These are phyloP conservation scores for Daldinia sp. DNA, from an alignment of 2,329 filamentous ascomycete genomes.

Conservation along the genomic window DNA sequence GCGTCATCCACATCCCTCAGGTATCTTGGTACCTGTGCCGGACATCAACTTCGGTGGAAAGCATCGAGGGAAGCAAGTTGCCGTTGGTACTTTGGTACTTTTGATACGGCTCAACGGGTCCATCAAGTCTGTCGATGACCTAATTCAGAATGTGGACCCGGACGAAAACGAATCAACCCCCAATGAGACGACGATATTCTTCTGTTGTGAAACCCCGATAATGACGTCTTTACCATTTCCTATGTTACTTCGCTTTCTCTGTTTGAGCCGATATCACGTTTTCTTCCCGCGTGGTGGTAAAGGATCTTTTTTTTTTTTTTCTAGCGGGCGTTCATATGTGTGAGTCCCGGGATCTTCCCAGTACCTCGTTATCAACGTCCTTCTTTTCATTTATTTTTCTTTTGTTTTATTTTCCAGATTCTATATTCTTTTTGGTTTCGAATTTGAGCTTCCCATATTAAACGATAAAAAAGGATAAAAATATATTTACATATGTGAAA, in stretches of 20 bases:
- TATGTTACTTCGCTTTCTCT: background rate
- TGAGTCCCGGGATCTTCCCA: background rate
- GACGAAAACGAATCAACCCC: constrained; percentile 6
- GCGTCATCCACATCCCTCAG: too few relatives aligned
- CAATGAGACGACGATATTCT: constrained; percentile 29
- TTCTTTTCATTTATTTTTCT: background rate
- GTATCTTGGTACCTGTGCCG: background rate
- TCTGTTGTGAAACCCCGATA: constrained; percentile 23
- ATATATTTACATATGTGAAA: constrained; percentile 22
- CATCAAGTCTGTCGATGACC: constrained; percentile 9
- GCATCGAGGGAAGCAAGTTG: background rate
- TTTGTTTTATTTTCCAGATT: too few relatives aligned
- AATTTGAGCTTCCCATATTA: background rate
- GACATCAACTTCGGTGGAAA: background rate
- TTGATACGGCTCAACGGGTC: background rate
- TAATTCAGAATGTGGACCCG: constrained; percentile 18
- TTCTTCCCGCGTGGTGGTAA: constrained; percentile 19
- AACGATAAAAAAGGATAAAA: background rate
- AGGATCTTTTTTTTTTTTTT: constrained; percentile 11
- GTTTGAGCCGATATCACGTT: constrained; percentile 19
- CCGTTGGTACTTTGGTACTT: too few relatives aligned
- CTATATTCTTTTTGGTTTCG: constrained; percentile 21
- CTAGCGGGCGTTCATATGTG: background rate
- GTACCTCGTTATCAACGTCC: background rate
- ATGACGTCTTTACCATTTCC: constrained; percentile 23